Conservation (phyloP, 2,329 filamentous ascomycete species). For the Paecilomyces sp. region DNA sequence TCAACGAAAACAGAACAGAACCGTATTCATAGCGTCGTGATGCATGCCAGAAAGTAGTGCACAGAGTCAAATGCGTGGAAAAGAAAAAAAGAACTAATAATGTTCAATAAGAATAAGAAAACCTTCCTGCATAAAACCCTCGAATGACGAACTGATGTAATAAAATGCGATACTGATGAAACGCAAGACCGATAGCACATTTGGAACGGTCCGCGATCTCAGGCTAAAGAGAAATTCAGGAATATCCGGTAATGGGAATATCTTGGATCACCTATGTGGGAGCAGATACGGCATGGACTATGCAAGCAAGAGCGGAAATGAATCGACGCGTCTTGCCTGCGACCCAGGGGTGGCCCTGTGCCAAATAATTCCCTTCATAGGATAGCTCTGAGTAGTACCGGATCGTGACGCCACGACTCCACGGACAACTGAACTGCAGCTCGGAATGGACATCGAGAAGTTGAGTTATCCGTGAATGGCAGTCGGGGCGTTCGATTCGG, state of each 20-base stretch:
- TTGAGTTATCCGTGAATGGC: constrained; percentile 25
- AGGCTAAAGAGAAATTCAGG: background rate
- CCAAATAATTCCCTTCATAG: constrained; percentile 8
- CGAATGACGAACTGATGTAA: background rate
- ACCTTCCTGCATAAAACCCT: background rate
- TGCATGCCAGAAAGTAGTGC: background rate
- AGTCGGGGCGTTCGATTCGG: constrained; percentile 40
- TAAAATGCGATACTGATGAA: background rate
- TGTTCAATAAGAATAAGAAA: background rate
- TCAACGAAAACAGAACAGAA: background rate
- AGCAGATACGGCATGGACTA: background rate
- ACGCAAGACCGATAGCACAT: background rate
- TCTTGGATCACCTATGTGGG: background rate
- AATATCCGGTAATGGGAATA: background rate
- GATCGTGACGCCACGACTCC: background rate
- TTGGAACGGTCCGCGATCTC: background rate
- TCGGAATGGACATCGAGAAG: constrained; percentile 9
- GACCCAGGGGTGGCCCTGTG: constrained; percentile 1
- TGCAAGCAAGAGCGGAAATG: background rate
- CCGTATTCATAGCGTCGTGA: background rate
- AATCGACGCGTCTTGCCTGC: background rate
- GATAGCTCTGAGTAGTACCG: constrained; percentile 5
- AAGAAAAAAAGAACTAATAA: background rate
- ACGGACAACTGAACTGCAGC: constrained; percentile 4
- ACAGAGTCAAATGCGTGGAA: background rate